phyloP scores from a whole-genome alignment of 1,284 basidiomycete genomes.

The Rhodotorula sp. region DNA sequence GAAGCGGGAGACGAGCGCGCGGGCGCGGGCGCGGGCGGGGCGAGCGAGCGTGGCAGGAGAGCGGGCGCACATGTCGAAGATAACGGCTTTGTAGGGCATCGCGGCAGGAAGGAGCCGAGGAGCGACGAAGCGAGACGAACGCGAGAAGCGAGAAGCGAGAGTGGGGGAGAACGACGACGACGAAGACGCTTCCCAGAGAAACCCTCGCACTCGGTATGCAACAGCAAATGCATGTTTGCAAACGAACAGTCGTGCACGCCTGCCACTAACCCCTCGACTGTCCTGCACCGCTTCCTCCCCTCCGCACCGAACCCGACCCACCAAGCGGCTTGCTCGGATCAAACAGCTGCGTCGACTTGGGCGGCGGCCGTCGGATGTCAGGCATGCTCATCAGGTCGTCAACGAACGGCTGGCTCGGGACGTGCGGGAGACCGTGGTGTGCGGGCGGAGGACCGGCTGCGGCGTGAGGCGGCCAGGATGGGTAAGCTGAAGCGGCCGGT shows the following conservation, averaged over 20 bases:
- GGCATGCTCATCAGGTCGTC: conserved; percentile 15
- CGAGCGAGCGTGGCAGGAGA: background rate
- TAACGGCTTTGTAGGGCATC: conserved; percentile 34
- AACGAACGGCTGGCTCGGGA: background rate
- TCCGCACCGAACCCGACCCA: background rate
- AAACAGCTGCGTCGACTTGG: conserved; percentile 33
- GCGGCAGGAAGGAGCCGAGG: background rate
- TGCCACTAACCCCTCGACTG: background rate
- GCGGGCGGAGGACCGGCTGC: background rate
- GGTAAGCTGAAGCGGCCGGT: background rate
- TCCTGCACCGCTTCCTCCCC: conserved; percentile 2
- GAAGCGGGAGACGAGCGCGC: background rate
- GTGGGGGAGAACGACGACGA: background rate
- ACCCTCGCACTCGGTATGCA: background rate
- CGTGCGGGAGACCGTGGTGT: background rate
- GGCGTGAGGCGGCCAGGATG: background rate
- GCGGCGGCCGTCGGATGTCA: conserved; percentile 35
- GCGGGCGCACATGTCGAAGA: conserved; percentile 46
- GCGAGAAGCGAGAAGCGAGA: too few relatives aligned
- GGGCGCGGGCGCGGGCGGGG: too few relatives aligned
- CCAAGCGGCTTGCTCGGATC: conserved; percentile 28
- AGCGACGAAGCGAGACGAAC: background rate
- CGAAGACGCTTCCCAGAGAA: background rate
- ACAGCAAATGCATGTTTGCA: background rate
- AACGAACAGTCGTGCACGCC: background rate